Percentiles rank a stretch among this genome's conserved stretches.
Evolutionary conservation across 2,329 filamentous ascomycete species (phyloP).

Genomic region (Colletotrichum sansevieriae): DNA sequence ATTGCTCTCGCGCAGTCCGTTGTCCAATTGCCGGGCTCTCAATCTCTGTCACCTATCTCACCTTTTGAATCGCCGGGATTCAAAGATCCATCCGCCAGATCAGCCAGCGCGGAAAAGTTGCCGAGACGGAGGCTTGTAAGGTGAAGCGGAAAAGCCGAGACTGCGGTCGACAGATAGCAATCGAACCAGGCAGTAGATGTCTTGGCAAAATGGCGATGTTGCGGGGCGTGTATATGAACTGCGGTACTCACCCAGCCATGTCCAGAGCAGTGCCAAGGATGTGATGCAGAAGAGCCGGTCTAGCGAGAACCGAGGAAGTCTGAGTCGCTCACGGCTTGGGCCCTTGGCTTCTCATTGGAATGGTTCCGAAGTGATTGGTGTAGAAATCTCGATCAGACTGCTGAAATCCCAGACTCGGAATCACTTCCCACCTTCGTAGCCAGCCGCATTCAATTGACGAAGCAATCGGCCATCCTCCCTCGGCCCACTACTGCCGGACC

Average conservation of each 20-base stretch:
- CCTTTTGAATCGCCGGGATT: too few species aligned
- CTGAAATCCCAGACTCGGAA: neutral
- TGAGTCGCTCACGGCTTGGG: neutral
- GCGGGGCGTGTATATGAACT: slow-evolving; percentile 20
- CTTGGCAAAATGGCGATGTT: slow-evolving; percentile 39
- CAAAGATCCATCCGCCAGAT: too few species aligned
- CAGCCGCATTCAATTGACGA: neutral
- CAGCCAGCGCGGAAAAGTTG: slow-evolving; percentile 15
- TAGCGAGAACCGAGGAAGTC: slow-evolving; percentile 17
- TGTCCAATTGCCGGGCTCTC: too few species aligned
- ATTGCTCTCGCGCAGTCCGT: too few species aligned
- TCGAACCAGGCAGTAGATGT: neutral
- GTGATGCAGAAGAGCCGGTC: slow-evolving; percentile 12
- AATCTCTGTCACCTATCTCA: too few species aligned
- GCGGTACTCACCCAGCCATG: slow-evolving; percentile 16
- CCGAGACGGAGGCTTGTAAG: neutral
- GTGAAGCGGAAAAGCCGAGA: slow-evolving; percentile 7
- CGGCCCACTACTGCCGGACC: neutral
- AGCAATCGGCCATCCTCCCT: neutral
- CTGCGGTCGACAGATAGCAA: neutral
- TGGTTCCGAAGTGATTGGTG: slow-evolving; percentile 27
- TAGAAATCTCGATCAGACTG: slow-evolving; percentile 14
- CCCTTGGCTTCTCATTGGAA: neutral
- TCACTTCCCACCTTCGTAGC: neutral
- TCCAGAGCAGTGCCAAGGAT: slow-evolving; percentile 17